A percentile compares a stretch with the other conserved stretches of the same genome.
Conservation (phyloP, 768 basidiomycete species). For the Butyriboletus loyo region DNA sequence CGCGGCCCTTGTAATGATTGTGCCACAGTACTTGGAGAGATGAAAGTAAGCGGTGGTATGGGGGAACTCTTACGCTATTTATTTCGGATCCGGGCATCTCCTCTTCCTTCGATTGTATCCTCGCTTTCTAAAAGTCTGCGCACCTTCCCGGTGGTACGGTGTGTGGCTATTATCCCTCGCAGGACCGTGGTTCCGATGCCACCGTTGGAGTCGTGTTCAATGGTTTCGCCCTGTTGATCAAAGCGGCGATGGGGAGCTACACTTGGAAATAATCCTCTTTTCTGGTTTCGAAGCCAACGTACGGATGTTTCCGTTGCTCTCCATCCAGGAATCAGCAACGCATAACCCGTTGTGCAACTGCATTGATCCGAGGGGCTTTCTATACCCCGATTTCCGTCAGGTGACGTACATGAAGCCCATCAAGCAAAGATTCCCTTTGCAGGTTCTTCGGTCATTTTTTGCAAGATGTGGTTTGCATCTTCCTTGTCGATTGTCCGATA, state of each 20-base stretch:
- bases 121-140: conserved; percentile 7
- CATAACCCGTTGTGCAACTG: not conserved
- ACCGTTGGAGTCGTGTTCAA: not conserved
- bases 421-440: conserved; percentile 1
- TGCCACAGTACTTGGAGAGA: not conserved
- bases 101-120: conserved; percentile 4
- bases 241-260: not conserved
- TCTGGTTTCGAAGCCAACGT: not conserved
- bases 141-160: not conserved
- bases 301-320: not conserved
- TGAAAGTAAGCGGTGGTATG: not conserved
- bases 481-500: not conserved
- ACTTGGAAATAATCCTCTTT: not conserved
- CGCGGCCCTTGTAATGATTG: conserved; percentile 11
- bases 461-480: not conserved
- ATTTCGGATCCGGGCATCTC: conserved; percentile 9
- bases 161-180: not conserved
- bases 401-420: not conserved
- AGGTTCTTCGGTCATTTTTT: not conserved
- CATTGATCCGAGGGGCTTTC: conserved; percentile 21
- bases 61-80: conserved; percentile 1
- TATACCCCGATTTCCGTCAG: conserved; percentile 7
- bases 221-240: conserved; percentile 6
- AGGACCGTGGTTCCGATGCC: not conserved
- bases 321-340: conserved; percentile 7